Percentiles rank a stretch among this genome's conserved stretches.
Conservation (phyloP, 768 basidiomycete genomes). For the Obba rivulosa region DNA sequence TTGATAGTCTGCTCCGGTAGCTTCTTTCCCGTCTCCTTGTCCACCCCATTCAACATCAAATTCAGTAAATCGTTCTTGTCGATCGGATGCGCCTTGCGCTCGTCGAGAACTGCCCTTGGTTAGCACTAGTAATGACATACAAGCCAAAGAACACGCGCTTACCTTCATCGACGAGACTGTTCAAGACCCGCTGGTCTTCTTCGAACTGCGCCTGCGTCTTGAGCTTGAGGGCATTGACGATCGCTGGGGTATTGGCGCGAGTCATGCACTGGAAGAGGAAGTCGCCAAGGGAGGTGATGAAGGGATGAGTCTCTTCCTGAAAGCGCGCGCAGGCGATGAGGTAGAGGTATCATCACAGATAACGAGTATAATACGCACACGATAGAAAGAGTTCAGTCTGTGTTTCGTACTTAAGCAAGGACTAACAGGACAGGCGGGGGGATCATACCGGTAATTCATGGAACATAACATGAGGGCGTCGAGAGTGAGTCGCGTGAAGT, state of each 20-base stretch:
- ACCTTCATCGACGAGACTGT: slow-evolving; percentile 35
- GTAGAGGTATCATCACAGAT: neutral
- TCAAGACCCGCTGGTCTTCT: slow-evolving; percentile 33
- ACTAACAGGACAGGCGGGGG: neutral
- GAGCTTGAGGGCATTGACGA: slow-evolving; percentile 31
- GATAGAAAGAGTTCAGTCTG: slow-evolving; percentile 44
- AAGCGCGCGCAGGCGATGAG: neutral
- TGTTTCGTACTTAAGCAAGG: neutral
- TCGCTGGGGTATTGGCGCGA: slow-evolving; percentile 28
- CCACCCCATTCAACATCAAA: slow-evolving; percentile 37
- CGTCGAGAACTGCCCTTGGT: slow-evolving; percentile 27
- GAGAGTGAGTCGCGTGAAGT: slow-evolving; percentile 43
- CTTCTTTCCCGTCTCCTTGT: slow-evolving; percentile 37
- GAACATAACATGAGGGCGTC: slow-evolving; percentile 41
- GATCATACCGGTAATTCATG: slow-evolving; percentile 33
- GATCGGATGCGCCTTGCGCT: slow-evolving; percentile 32
- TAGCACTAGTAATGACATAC: neutral
- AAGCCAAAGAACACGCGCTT: slow-evolving; percentile 3
- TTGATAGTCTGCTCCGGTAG: slow-evolving; percentile 37
- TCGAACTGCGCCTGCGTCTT: slow-evolving; percentile 34
- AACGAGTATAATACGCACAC: slow-evolving; percentile 21
- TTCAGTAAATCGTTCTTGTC: slow-evolving; percentile 40
- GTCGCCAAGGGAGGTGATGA: slow-evolving; percentile 36
- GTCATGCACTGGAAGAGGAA: slow-evolving; percentile 34
- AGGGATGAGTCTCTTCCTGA: slow-evolving; percentile 31